These are phyloP conservation scores for Phaeotremella fagi DNA, from an alignment of 768 basidiomycete genomes.

Conservation along the genomic window DNA sequence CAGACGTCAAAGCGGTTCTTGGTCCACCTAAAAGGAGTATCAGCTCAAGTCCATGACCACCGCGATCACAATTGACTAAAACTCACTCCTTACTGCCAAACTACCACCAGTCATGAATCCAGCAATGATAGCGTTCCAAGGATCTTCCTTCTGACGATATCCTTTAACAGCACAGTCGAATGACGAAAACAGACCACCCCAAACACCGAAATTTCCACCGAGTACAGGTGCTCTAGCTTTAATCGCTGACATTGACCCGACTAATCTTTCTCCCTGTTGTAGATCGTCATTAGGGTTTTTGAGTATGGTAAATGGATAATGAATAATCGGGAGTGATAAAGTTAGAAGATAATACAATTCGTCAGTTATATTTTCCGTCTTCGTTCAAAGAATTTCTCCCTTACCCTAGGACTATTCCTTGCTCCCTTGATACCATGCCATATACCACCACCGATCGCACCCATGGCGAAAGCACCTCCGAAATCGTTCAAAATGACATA, in stretches of 20 bases:
- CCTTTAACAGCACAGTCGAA: slow-evolving; percentile 99
- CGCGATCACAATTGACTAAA: not conserved
- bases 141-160: slow-evolving; percentile 93
- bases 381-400: too few relatives aligned
- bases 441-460: slow-evolving; percentile 92
- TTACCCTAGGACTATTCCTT: slow-evolving; percentile 86
- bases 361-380: slow-evolving; percentile 6
- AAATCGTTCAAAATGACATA: slow-evolving; percentile 99
- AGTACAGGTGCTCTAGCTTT: slow-evolving; percentile 98
- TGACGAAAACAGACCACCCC: slow-evolving; percentile 92
- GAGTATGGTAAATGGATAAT: too few relatives aligned
- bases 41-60: not conserved
- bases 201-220: slow-evolving; percentile 78
- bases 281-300: not conserved
- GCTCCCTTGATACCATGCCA: slow-evolving; percentile 99
- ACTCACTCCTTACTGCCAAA: slow-evolving; percentile 85
- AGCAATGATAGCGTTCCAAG: slow-evolving; percentile 97
- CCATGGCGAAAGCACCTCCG: slow-evolving; percentile 96
- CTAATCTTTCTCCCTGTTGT: slow-evolving; percentile 79
- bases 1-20: slow-evolving; percentile 81
- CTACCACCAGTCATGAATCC: slow-evolving; percentile 99
- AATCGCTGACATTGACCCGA: slow-evolving; percentile 90
- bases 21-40: slow-evolving; percentile 67
- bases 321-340: too few relatives aligned
- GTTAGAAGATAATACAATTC: not conserved